phyloP scores from a whole-genome alignment of 1,139 yeast species.

The Suhomyces atakaporum region DNA sequence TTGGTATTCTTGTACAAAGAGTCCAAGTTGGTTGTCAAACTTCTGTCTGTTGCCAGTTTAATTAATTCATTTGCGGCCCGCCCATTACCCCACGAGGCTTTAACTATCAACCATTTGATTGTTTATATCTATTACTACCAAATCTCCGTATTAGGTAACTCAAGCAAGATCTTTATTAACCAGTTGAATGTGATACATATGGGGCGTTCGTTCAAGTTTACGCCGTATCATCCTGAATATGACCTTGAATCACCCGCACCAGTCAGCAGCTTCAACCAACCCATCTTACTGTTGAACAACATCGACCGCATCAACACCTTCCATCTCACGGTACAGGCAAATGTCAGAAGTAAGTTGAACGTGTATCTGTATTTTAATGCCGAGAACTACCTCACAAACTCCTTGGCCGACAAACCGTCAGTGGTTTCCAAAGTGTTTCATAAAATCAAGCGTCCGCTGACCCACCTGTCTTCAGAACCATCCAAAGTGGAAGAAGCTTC shows the following conservation, averaged over 20 bases:
- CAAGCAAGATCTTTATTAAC: constrained; percentile 15
- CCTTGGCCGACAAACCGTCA: constrained; percentile 7
- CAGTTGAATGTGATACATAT: constrained; percentile 17
- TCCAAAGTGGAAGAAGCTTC: neutral
- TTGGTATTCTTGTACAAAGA: constrained; percentile 15
- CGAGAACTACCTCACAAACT: constrained; percentile 15
- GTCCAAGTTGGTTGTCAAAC: constrained; percentile 12
- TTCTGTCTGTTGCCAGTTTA: constrained; percentile 17
- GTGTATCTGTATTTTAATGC: constrained; percentile 19
- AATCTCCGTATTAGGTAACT: constrained; percentile 9
- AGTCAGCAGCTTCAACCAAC: constrained; percentile 4
- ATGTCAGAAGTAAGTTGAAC: constrained; percentile 1
- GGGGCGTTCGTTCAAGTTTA: constrained; percentile 15
- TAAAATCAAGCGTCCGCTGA: constrained; percentile 2
- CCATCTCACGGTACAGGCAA: constrained; percentile 12
- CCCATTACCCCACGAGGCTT: constrained; percentile 7
- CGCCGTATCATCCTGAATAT: constrained; percentile 4
- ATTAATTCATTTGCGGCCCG: constrained; percentile 15
- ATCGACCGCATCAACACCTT: constrained; percentile 11
- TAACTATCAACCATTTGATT: constrained; percentile 19
- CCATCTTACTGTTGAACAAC: constrained; percentile 11
- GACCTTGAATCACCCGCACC: constrained; percentile 1
- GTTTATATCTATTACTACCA: constrained; percentile 19
- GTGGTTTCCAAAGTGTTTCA: constrained; percentile 5
- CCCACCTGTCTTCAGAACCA: constrained; percentile 7